Conservation (phyloP, 495 filamentous ascomycete species). For the Parmelia sp. region DNA sequence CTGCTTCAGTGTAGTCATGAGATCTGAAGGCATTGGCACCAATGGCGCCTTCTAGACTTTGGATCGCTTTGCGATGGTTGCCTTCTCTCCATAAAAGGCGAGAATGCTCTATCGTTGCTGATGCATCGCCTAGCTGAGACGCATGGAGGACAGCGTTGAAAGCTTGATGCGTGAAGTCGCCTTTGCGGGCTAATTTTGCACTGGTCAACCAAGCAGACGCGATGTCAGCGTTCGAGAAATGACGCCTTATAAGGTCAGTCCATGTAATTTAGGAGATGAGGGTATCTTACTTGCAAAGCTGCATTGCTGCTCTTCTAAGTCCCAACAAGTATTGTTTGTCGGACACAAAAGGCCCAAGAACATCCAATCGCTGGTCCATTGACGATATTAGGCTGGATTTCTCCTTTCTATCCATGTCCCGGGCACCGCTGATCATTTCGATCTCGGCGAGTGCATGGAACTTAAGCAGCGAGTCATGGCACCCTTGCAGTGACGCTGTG, state of each 20-base stretch:
- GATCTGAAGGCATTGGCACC: slow-evolving; percentile 59
- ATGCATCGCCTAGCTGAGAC: slow-evolving; percentile 70
- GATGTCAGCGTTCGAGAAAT: slow-evolving; percentile 59
- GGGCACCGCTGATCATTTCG: slow-evolving; percentile 62
- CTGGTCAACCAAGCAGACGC: slow-evolving; percentile 80
- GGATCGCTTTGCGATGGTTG: slow-evolving; percentile 90
- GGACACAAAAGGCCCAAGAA: slow-evolving; percentile 75
- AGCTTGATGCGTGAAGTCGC: slow-evolving; percentile 70
- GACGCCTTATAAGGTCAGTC: slow-evolving; percentile 31
- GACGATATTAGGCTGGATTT: slow-evolving; percentile 46
- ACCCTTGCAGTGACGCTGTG: slow-evolving; percentile 71
- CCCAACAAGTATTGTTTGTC: slow-evolving; percentile 96
- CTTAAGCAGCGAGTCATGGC: slow-evolving; percentile 73
- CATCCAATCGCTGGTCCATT: slow-evolving; percentile 68
- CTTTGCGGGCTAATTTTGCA: slow-evolving; percentile 79
- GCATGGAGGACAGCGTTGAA: slow-evolving; percentile 93
- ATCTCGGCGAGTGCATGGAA: slow-evolving; percentile 84
- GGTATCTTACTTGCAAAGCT: slow-evolving; percentile 54
- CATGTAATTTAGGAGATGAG: slow-evolving; percentile 2
- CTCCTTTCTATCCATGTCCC: slow-evolving; percentile 31
- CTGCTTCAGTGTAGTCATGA: slow-evolving; percentile 41
- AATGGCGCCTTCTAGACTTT: slow-evolving; percentile 79
- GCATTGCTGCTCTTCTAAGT: slow-evolving; percentile 78
- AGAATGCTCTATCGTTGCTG: slow-evolving; percentile 88
- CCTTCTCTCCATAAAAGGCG: slow-evolving; percentile 91